Conservation (phyloP, 1,139 yeast genomes). For the Tardiomyces blankii region DNA sequence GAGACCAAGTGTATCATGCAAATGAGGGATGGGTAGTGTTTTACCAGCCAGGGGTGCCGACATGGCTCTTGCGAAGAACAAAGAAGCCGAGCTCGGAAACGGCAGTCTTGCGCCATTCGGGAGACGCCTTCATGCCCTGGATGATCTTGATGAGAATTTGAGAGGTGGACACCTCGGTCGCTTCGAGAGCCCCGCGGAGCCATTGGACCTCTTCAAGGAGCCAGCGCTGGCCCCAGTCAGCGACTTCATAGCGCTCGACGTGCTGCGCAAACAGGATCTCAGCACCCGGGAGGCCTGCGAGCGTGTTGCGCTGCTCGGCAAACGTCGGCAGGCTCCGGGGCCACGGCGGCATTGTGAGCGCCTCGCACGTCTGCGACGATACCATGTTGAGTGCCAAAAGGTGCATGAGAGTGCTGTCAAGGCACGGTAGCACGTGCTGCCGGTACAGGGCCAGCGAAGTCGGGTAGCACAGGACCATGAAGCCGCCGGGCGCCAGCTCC, state of each 20-base stretch:
- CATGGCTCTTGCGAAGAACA: constrained; percentile 11
- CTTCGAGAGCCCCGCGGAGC: constrained; percentile 6
- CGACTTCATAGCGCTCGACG: constrained; percentile 7
- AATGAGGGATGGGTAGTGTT: too few species aligned
- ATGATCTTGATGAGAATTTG: constrained; percentile 12
- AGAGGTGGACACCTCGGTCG: constrained; percentile 8
- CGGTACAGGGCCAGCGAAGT: constrained; percentile 14
- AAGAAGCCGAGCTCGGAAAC: constrained; percentile 12
- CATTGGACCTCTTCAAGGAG: constrained; percentile 15
- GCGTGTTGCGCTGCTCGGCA: constrained; percentile 8
- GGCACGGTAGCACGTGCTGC: constrained; percentile 14
- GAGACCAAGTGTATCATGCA: too few species aligned
- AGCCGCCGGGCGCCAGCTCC: constrained; percentile 17
- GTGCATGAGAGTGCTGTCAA: constrained; percentile 17
- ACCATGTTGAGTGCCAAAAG: constrained; percentile 18
- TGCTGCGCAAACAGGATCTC: constrained; percentile 9
- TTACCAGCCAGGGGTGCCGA: neutral
- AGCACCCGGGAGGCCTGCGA: constrained; percentile 9
- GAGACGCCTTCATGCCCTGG: constrained; percentile 11
- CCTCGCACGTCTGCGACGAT: constrained; percentile 18
- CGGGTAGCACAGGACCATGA: constrained; percentile 17
- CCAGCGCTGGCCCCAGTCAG: constrained; percentile 19
- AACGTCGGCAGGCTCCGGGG: constrained; percentile 9
- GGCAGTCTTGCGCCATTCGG: constrained; percentile 11
- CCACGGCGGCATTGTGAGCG: constrained; percentile 15